Evolutionary conservation across 352 stramenopile species (phyloP).

Genomic region (Pythium insidiosum): DNA sequence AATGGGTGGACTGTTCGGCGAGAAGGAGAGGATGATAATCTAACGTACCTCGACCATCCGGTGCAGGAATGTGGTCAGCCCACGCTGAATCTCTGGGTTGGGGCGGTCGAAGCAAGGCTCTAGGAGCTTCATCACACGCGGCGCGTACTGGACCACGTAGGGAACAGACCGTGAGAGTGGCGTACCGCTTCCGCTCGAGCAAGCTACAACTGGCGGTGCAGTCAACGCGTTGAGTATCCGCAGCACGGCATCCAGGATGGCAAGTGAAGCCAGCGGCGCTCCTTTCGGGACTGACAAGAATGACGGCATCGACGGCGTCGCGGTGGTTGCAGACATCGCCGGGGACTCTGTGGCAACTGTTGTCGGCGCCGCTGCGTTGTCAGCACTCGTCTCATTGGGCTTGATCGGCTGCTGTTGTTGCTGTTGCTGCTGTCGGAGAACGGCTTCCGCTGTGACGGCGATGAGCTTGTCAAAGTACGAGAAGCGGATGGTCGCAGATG

Average conservation of each 20-base stretch:
- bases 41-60: constrained; percentile 62
- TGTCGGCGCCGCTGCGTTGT: background rate
- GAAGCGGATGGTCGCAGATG: constrained; percentile 79
- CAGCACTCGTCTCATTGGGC: background rate
- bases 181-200: no score
- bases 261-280: constrained; percentile 74
- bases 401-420: constrained; percentile 7
- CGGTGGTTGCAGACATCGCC: constrained; percentile 1
- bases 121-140: constrained; percentile 84
- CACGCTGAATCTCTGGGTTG: constrained; percentile 71
- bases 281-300: constrained; percentile 82
- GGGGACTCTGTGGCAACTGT: constrained; percentile 2
- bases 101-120: constrained; percentile 84
- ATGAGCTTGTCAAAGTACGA: constrained; percentile 91
- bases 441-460: constrained; percentile 75
- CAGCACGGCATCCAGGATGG: constrained; percentile 81
- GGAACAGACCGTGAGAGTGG: constrained; percentile 60
- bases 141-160: constrained; percentile 84
- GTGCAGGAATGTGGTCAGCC: constrained; percentile 56
- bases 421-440: constrained; percentile 75
- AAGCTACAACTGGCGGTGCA: constrained; percentile 58
- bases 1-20: background rate
- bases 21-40: background rate
- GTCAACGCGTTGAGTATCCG: constrained; percentile 84
- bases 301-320: constrained; percentile 44